Base-by-base conservation (phyloP, 2,329 filamentous ascomycete genomes). In the Lomentospora prolificans region DNA sequence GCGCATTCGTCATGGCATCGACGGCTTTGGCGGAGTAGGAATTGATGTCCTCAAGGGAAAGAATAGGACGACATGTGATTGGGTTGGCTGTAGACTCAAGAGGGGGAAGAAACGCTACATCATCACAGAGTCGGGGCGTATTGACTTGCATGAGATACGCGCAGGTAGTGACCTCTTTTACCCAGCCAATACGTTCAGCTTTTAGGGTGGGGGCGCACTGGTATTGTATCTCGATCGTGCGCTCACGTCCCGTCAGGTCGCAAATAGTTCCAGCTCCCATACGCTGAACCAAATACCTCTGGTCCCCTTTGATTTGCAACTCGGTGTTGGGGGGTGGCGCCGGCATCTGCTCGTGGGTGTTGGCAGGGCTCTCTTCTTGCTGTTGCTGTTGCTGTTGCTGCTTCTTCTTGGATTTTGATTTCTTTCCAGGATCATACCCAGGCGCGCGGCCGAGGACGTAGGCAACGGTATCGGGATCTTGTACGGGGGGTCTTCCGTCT, bases 141-240 rank as follows among this genome's bases (percentile, higher is more conserved):
- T 95, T 87, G 60, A 96, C 82, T 30, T 95, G 83, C 90, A 96
- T 96, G 55, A 96, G 77, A 66, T 96, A 96, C 10, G 89, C 84
- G 71, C 91, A 96, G 9, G 90, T 96, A 2, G 86, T 87, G 1
- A 92, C 83, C 68, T 96, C 91, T 69, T 96, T 96, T 70, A 96
- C 95, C 83, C 89, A 90, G 46, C 86, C 86, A 63, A 96, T 96
- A 51, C 86, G 82, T 67, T 95, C 86, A 50, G 74, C 76, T 2
- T 81, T 81, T 30, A 84, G 76, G 51, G 87, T 85, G 0, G 89
- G 89, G 63, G 89, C 86, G 72, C 90, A 96, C 66, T 84, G 81
- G 62, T 84, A 84, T 62, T 90, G 87, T 8, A 96, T 82, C 69
- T 96, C 91, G 61, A 96, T 86, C 62, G 85, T 90, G 53, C 91